Evolutionary conservation across 1,139 yeast genomes (phyloP).

Genomic region (Meyerozyma smithsonii): DNA sequence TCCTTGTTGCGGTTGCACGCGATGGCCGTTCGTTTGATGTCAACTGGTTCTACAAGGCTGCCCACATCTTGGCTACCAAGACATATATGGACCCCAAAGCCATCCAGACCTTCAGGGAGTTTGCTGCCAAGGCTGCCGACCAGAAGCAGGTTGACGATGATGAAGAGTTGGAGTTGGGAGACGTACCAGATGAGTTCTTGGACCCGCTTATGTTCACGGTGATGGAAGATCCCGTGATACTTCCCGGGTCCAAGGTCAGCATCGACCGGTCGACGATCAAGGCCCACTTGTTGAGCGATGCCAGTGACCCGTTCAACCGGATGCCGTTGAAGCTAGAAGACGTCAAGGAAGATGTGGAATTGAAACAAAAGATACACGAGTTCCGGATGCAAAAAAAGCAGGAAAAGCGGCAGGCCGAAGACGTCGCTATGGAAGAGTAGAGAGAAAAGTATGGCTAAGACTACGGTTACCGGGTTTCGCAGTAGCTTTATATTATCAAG

Average conservation of each 20-base stretch:
- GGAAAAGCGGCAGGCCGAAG: constrained; percentile 11
- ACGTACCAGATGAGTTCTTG: constrained; percentile 91
- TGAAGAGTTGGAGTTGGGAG: constrained; percentile 86
- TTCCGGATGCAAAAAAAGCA: constrained; percentile 44
- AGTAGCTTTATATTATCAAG: constrained; percentile 8
- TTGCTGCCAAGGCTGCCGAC: constrained; percentile 61
- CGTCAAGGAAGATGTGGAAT: constrained; percentile 69
- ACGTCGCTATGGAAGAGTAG: constrained; percentile 16
- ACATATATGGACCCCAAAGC: constrained; percentile 50
- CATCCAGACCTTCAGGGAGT: constrained; percentile 45
- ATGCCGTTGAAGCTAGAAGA: constrained; percentile 86
- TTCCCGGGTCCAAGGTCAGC: constrained; percentile 79
- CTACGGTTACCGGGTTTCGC: neutral
- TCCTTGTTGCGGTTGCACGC: constrained; percentile 75
- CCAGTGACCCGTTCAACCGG: constrained; percentile 96
- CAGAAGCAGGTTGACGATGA: constrained; percentile 63
- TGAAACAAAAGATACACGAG: constrained; percentile 55
- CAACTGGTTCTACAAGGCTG: constrained; percentile 65
- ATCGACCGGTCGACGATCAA: constrained; percentile 90
- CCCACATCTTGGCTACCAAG: constrained; percentile 55
- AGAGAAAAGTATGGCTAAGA: no score
- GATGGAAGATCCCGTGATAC: constrained; percentile 92
- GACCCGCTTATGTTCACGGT: constrained; percentile 95
- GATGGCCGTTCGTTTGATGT: constrained; percentile 84
- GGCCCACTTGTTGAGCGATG: constrained; percentile 88